Evolutionary conservation across 768 basidiomycete genomes (phyloP).

Genomic region (Agrocybe praecox): DNA sequence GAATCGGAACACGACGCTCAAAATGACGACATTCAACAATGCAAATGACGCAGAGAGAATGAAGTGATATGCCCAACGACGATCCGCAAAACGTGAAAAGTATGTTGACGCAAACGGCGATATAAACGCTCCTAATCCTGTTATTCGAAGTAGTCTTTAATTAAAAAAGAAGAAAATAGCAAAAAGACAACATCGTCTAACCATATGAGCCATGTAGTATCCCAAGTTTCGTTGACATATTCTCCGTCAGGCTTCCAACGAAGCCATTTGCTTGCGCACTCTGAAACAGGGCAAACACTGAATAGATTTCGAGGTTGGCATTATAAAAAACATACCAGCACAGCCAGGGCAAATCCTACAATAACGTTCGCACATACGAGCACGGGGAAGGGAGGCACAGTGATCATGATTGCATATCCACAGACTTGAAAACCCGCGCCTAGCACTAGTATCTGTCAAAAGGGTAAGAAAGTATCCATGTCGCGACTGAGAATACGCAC

Average conservation of each 20-base stretch:
- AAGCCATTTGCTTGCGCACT: constrained; percentile 74
- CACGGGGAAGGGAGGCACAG: constrained; percentile 64
- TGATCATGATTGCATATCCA: constrained; percentile 52
- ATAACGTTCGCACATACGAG: constrained; percentile 49
- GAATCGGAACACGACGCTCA: constrained; percentile 62
- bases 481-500: constrained; percentile 26
- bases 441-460: constrained; percentile 15
- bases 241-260: constrained; percentile 58
- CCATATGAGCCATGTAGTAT: constrained; percentile 70
- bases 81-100: constrained; percentile 52
- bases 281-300: too few species aligned
- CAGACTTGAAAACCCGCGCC: constrained; percentile 54
- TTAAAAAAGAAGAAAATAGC: neutral
- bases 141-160: neutral
- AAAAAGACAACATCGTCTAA: constrained; percentile 12
- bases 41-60: constrained; percentile 66
- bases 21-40: constrained; percentile 47
- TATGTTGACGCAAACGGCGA: constrained; percentile 81
- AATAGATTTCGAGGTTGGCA: too few species aligned
- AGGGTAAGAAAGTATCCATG: neutral
- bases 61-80: constrained; percentile 77
- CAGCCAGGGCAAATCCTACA: constrained; percentile 44
- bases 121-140: constrained; percentile 66
- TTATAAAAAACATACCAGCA: constrained; percentile 38
- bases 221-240: constrained; percentile 65